Conservation (phyloP, 2,329 filamentous ascomycete genomes). For the Colletotrichum cuscutae region DNA sequence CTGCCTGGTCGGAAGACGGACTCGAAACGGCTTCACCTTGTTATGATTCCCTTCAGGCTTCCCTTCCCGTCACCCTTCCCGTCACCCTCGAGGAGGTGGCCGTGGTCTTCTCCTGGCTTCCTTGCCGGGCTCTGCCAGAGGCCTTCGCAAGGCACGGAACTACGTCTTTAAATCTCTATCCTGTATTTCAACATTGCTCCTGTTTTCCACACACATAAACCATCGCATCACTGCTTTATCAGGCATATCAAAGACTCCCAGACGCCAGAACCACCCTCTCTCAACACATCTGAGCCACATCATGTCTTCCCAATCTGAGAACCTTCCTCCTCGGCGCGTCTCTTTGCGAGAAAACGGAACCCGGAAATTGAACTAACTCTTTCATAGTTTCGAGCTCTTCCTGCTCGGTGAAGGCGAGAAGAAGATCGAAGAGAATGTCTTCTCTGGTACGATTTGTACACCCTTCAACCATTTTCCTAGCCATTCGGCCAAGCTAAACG, state of each 20-base stretch:
- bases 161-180: neutral
- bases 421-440: slow-evolving; percentile 89
- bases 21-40: neutral
- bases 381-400: slow-evolving; percentile 88
- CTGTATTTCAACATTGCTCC: no score
- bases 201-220: neutral
- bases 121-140: neutral
- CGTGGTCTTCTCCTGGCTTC: neutral
- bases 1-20: neutral
- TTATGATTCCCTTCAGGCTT: neutral
- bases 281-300: neutral
- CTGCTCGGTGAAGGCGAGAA: slow-evolving; percentile 88
- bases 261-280: neutral
- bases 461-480: slow-evolving; percentile 8
- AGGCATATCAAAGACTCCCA: neutral
- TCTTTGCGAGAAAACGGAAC: neutral
- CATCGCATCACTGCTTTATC: neutral
- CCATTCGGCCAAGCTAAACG: neutral
- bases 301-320: neutral
- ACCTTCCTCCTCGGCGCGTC: neutral
- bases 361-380: neutral
- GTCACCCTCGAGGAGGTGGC: neutral
- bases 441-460: slow-evolving; percentile 79
- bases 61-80: neutral
- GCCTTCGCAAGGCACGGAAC: neutral